Percentiles rank a stretch among this genome's conserved stretches.
Evolutionary conservation across 306 rosid species (phyloP).

Genomic region (Trichosanthes truncata): DNA sequence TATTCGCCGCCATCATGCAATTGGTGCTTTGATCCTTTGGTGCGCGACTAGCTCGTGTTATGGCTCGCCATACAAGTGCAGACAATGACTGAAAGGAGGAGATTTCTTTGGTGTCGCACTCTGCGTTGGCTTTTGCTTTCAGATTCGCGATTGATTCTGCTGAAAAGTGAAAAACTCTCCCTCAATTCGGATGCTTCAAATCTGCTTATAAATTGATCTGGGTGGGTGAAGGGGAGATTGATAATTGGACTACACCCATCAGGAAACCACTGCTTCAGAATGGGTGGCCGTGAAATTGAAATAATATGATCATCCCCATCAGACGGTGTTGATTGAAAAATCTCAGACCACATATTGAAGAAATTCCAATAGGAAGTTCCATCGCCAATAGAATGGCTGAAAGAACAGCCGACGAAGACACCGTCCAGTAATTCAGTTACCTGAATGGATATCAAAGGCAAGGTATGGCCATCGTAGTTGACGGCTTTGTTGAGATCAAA

Average conservation of each 20-base stretch:
- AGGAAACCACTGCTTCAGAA: slow-evolving; percentile 40
- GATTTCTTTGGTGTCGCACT: slow-evolving; percentile 20
- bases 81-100: slow-evolving; percentile 53
- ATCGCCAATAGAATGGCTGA: slow-evolving; percentile 39
- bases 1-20: slow-evolving; percentile 30
- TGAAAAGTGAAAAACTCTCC: slow-evolving; percentile 49
- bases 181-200: slow-evolving; percentile 27
- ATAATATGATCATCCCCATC: too few relatives aligned
- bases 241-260: slow-evolving; percentile 24
- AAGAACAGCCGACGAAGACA: slow-evolving; percentile 33
- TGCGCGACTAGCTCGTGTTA: slow-evolving; percentile 31
- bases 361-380: slow-evolving; percentile 43
- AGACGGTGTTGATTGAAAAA: slow-evolving; percentile 23
- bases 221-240: slow-evolving; percentile 37
- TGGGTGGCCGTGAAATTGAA: slow-evolving; percentile 22
- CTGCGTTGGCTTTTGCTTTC: slow-evolving; percentile 47
- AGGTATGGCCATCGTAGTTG: slow-evolving; percentile 49
- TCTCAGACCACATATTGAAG: slow-evolving; percentile 46
- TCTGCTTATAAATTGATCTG: slow-evolving; percentile 32
- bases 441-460: slow-evolving; percentile 39
- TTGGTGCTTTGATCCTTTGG: slow-evolving; percentile 10
- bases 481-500: slow-evolving; percentile 43
- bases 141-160: slow-evolving; percentile 37
- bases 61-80: slow-evolving; percentile 43
- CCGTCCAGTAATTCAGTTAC: slow-evolving; percentile 49